Conservation (phyloP, 1,139 yeast species). For the Scheffersomyces segobiensis region DNA sequence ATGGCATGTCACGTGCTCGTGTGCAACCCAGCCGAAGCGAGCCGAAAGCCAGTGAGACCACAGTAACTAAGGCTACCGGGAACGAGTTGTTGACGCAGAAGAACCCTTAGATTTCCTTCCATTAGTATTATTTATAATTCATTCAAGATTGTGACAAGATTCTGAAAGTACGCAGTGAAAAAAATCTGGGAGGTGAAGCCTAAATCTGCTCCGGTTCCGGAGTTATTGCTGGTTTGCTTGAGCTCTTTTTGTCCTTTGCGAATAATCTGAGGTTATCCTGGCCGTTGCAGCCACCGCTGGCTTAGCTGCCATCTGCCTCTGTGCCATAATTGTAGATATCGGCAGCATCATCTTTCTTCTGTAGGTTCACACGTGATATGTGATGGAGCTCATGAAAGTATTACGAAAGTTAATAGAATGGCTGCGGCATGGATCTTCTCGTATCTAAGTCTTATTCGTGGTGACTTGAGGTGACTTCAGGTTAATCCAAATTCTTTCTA, state of each 20-base stretch:
- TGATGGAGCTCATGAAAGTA: neutral
- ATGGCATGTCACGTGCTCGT: neutral
- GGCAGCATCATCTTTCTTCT: neutral
- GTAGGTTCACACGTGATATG: neutral
- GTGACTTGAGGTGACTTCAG: neutral
- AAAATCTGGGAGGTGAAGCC: neutral
- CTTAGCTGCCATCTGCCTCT: neutral
- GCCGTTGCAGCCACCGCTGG: neutral
- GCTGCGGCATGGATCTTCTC: neutral
- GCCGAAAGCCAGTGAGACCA: neutral
- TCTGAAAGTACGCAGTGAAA: neutral
- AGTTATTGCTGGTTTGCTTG: neutral
- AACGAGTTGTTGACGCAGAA: neutral
- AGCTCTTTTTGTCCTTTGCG: neutral
- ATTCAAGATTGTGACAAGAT: neutral
- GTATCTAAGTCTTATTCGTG: neutral
- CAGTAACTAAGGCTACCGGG: neutral
- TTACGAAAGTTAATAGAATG: neutral
- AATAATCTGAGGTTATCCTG: neutral
- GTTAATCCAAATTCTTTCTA: neutral
- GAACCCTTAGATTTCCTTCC: neutral
- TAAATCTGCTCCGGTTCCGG: neutral
- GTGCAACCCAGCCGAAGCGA: neutral
- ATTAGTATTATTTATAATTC: too few relatives aligned
- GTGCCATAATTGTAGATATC: neutral